Evolutionary conservation across 176 grass and related monocot genomes (phyloP), one percentile per base, ranked within the genome.

Genomic region (Avena sativa): DNA sequence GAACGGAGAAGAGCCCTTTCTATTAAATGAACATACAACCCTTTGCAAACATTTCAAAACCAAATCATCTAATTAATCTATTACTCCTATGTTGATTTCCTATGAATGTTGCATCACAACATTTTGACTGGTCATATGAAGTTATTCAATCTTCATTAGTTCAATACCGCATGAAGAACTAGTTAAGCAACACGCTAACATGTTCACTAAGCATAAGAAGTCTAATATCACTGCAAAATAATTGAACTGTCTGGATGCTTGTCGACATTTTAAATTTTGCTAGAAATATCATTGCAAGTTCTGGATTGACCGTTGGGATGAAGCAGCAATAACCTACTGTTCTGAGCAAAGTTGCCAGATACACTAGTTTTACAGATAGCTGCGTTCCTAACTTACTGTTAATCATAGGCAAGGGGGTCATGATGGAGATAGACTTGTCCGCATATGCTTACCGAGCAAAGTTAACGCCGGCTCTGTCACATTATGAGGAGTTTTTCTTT

Each of bases 71-170:
- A 16, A 79, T 43, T 48, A 79, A 36, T 67, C 9, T 57, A 19
- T 57, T 30, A 16, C 28, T 67, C 2, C 28, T 34, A 40, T 49
- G 38, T 40, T 58, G 12, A 59, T 70, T 78, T 79, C 25, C 23
- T 70, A 8, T 78, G 23, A 71, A 30, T 12, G 28, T 19, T 51
- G 28, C 16, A 26, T 79, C 13, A 23, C 49, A 70, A 78, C 7
- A 51, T 83, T 50, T 78, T 83, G 63, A 88, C 61, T 71, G 68
- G 56, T 74, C 76, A 34, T 76, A 76, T 12, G 14, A 50, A 21
- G 48, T 55, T 48, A 20, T 53, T 36, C 57, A 61, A 70, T 72
- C 40, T 61, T 66, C 28, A 51, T 4, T 59, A 82, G 15, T 75
- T 74, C 66, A 83, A 59, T 25, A 49, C 7, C 71, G 23, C 23